A percentile compares a stretch with the other conserved stretches of the same genome.
Conservation (phyloP, 768 basidiomycete genomes). For the Pluteus cervinus region DNA sequence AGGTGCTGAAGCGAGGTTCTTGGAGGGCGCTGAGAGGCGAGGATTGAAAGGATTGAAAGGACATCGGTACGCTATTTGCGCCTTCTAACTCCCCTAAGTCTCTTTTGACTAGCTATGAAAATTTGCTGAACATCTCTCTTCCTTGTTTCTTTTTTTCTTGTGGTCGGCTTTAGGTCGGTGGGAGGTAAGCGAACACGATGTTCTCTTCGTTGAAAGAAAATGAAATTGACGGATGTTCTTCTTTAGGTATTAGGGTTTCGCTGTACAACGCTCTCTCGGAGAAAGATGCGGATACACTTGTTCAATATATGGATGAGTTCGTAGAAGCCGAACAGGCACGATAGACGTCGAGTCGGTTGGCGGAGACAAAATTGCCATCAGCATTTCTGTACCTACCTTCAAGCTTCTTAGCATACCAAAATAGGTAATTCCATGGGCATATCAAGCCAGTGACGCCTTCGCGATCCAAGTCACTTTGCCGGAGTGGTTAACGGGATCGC, state of each 20-base stretch:
- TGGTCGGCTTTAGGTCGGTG: constrained; percentile 16
- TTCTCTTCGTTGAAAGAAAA: not conserved
- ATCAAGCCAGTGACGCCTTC: no score
- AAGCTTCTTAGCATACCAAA: no score
- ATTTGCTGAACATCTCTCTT: not conserved
- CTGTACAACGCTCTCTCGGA: constrained; percentile 87
- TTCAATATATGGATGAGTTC: constrained; percentile 58
- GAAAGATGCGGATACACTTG: constrained; percentile 57
- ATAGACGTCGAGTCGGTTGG: no score
- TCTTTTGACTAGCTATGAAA: not conserved
- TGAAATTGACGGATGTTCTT: constrained; percentile 2
- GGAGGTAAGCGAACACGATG: constrained; percentile 22
- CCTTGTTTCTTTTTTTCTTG: not conserved
- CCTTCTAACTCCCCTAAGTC: not conserved
- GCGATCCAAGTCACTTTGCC: constrained; percentile 21
- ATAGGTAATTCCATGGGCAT: no score
- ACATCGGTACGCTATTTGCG: constrained; percentile 60
- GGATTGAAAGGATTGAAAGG: constrained; percentile 90
- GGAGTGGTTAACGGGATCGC: constrained; percentile 22
- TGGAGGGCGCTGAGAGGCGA: constrained; percentile 70
- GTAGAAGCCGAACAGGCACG: constrained; percentile 22
- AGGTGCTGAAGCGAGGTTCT: constrained; percentile 66
- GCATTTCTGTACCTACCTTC: no score
- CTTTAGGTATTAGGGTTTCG: constrained; percentile 69
- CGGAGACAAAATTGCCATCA: no score